Evolutionary conservation across 352 stramenopile species (phyloP).

Genomic region (Plasmopara viticola): DNA sequence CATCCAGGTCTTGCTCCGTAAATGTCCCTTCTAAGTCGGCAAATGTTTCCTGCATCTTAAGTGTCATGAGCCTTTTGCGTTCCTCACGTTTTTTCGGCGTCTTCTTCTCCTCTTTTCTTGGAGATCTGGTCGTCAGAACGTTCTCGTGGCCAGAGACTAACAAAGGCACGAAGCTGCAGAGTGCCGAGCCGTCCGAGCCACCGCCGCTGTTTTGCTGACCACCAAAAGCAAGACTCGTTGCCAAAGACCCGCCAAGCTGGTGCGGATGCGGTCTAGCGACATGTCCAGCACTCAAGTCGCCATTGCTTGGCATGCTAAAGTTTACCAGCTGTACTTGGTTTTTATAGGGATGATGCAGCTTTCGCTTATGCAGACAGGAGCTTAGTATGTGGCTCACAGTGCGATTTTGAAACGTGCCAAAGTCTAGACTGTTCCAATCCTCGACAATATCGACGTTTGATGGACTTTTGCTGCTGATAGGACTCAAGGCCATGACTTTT

Average conservation of each 20-base stretch:
- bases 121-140: constrained; percentile 9
- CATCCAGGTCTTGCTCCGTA: constrained; percentile 58
- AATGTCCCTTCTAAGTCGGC: constrained; percentile 57
- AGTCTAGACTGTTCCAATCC: constrained; percentile 73
- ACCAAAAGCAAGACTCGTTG: constrained; percentile 50
- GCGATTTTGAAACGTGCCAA: constrained; percentile 77
- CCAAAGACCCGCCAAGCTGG: constrained; percentile 41
- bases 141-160: constrained; percentile 30
- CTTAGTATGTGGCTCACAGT: constrained; percentile 80
- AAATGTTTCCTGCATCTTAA: constrained; percentile 68
- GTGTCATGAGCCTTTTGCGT: constrained; percentile 51
- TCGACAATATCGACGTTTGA: constrained; percentile 76
- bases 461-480: constrained; percentile 54
- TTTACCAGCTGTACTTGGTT: constrained; percentile 80
- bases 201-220: constrained; percentile 24
- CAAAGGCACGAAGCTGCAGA: constrained; percentile 28
- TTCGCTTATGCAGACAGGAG: constrained; percentile 77
- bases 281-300: constrained; percentile 6
- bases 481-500: constrained; percentile 50
- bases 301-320: constrained; percentile 53
- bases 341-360: constrained; percentile 80
- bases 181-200: constrained; percentile 12
- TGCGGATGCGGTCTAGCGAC: constrained; percentile 16
- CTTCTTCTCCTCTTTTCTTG: constrained; percentile 48
- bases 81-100: constrained; percentile 53